Percentiles rank a stretch among this genome's conserved stretches.
These are phyloP conservation scores for Wickerhamomyces strasburgensis DNA, from an alignment of 805 yeast species.

Conservation along the genomic window DNA sequence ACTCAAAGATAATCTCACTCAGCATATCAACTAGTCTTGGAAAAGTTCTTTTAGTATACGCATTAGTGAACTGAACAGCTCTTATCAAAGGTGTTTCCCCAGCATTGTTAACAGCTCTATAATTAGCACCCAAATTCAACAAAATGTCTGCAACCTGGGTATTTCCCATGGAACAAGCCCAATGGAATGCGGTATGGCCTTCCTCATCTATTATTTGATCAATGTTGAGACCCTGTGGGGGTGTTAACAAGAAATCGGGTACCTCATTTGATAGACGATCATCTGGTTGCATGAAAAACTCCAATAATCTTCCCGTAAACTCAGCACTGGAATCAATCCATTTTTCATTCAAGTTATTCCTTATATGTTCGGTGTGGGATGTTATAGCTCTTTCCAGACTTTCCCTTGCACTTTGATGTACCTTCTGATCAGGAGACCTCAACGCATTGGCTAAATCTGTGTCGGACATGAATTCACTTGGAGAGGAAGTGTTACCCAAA, in stretches of 20 bases:
- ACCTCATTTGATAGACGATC: conserved; percentile 41
- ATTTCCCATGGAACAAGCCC: conserved; percentile 97
- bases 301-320: conserved; percentile 43
- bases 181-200: conserved; percentile 91
- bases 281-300: conserved; percentile 52
- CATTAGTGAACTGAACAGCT: conserved; percentile 81
- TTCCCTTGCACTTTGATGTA: conserved; percentile 21
- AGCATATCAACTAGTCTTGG: conserved; percentile 72
- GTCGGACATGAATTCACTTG: conserved; percentile 52
- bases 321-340: conserved; percentile 33
- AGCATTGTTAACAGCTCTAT: conserved; percentile 49
- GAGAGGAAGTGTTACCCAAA: conserved; percentile 36
- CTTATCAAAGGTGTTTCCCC: conserved; percentile 90
- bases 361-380: conserved; percentile 12
- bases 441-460: conserved; percentile 43
- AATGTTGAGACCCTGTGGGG: conserved; percentile 62
- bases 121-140: conserved; percentile 70
- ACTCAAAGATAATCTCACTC: conserved; percentile 69
- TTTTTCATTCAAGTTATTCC: conserved; percentile 8
- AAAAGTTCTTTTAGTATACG: conserved; percentile 75
- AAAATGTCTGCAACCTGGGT: conserved; percentile 70
- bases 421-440: conserved; percentile 24
- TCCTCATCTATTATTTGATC: conserved; percentile 86
- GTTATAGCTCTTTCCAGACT: conserved; percentile 20
- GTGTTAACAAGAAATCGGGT: conserved; percentile 61